Base-by-base conservation (phyloP, 805 yeast species). In the Zygotorulaspora florentina region DNA sequence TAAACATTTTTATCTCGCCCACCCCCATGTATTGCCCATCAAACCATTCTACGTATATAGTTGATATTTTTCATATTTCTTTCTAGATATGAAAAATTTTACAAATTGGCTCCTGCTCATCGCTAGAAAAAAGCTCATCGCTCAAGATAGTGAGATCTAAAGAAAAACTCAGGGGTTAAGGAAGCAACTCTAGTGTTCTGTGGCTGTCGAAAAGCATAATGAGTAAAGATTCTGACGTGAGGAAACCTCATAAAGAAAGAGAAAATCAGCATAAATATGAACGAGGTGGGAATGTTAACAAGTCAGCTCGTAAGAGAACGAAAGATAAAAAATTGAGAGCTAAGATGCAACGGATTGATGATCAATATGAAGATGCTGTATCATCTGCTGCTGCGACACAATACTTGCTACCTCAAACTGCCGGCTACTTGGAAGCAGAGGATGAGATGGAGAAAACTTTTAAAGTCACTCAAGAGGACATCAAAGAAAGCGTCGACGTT, bases 351-450 rank as follows among this genome's bases (percentile, higher is more conserved):
- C 74, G 80, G 55, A 67, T 81, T 30, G 95, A 91, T 61, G 73
- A 74, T 34, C 83, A 83, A 56, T 86, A 85, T 65, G 76, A 79
- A 52, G 85, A 83, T 48, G 95, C 96, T 1, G 78, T 86, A n/a
- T 72, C 75, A 53, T 76, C 88, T 8, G 96, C 96, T 1, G 88
- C 90, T 9, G 81, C 84, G 3, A 85, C 97, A 0, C 97, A 93
- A 57, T 75, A 88, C 58, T 73, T 93, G 51, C 70, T 88, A 28
- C 87, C 85, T 50, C 98, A 93, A 69, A 83, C 85, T 25, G 77
- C 75, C 3, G 99, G 99, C 38, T 85, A 74, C 58, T 65, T 93
- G 51, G 99, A 93, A 65, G 88, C 96, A 5, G 99, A 93, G 59
- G 83, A 83, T n/a, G 79, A 74, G 45, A 82, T 91, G 90, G 99